A percentile compares a stretch with the other conserved stretches of the same genome.
Conservation (phyloP, 768 basidiomycete species). For the Tylopilus balloui region DNA sequence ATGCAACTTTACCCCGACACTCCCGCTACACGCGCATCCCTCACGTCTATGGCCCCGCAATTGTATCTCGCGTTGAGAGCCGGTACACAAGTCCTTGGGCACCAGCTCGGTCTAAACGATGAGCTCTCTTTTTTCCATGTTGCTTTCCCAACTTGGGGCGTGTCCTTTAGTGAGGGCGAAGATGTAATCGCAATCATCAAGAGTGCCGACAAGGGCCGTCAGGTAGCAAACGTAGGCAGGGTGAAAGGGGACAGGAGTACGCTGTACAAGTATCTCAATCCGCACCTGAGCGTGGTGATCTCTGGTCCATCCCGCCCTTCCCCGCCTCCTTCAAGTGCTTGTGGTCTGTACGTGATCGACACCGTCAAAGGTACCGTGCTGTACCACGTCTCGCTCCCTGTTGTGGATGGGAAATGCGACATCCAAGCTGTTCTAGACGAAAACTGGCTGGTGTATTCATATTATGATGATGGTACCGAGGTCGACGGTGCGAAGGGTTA, state of each 20-base stretch:
- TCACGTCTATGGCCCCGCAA: constrained; percentile 40
- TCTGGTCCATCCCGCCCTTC: constrained; percentile 38
- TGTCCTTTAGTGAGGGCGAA: constrained; percentile 54
- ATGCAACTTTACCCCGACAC: constrained; percentile 67
- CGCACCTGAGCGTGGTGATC: constrained; percentile 63
- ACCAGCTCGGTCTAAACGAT: constrained; percentile 44
- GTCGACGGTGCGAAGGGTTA: constrained; percentile 57
- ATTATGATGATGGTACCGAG: constrained; percentile 60
- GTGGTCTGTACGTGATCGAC: constrained; percentile 78
- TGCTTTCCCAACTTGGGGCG: constrained; percentile 63
- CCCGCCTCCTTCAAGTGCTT: constrained; percentile 29
- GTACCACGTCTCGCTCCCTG: constrained; percentile 59
- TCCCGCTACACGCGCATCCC: constrained; percentile 37
- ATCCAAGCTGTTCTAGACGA: constrained; percentile 70
- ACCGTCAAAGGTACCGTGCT: constrained; percentile 70
- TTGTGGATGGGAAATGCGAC: constrained; percentile 46
- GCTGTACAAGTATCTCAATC: constrained; percentile 92
- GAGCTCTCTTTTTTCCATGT: constrained; percentile 44
- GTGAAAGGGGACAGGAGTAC: constrained; percentile 86
- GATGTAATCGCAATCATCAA: constrained; percentile 50
- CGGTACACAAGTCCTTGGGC: constrained; percentile 50
- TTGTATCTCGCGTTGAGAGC: constrained; percentile 57
- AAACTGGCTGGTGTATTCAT: constrained; percentile 92
- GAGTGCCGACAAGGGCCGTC: constrained; percentile 37
- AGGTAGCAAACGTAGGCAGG: constrained; percentile 74